Conservation (phyloP, 225 moss, liverwort and hornwort genomes). For the Physcomitrellopsis africana region DNA sequence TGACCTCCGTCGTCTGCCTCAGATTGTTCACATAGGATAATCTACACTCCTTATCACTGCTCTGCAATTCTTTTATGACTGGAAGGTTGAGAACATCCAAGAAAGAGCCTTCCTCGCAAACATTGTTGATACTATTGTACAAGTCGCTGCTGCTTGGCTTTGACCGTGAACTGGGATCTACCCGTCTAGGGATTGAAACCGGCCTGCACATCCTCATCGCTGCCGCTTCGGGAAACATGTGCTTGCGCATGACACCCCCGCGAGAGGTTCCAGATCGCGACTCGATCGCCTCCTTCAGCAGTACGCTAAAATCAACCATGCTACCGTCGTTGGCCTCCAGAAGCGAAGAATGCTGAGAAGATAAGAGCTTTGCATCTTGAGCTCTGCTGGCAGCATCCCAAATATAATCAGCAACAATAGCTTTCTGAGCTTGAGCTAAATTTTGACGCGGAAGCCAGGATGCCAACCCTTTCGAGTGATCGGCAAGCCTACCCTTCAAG, state of each 20-base stretch:
- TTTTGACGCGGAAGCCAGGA: conserved; percentile 38
- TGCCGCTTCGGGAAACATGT: conserved; percentile 42
- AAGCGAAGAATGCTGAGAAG: conserved; percentile 17
- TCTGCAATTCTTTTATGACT: conserved; percentile 22
- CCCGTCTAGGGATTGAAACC: conserved; percentile 15
- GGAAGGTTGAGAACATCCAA: conserved; percentile 15
- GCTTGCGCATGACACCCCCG: conserved; percentile 13
- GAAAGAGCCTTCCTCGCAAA: conserved; percentile 10
- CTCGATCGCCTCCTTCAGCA: conserved; percentile 14
- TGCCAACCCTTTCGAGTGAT: conserved; percentile 26
- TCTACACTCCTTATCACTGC: conserved; percentile 31
- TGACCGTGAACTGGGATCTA: conserved; percentile 17
- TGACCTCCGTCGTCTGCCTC: too few species aligned
- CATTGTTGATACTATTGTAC: conserved; percentile 20
- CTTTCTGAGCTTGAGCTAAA: conserved; percentile 25
- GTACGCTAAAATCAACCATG: not conserved
- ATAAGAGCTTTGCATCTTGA: conserved; percentile 20
- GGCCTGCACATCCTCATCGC: conserved; percentile 36
- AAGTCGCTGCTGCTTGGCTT: not conserved
- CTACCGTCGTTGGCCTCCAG: not conserved
- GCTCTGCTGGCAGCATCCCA: conserved; percentile 33
- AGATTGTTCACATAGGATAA: not conserved
- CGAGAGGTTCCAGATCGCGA: conserved; percentile 27
- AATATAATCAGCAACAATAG: conserved; percentile 10
- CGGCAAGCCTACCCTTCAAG: conserved; percentile 1